Percentiles rank a stretch among this genome's conserved stretches.
phyloP scores from a whole-genome alignment of 768 basidiomycete species.

The Dioszegia hungarica region DNA sequence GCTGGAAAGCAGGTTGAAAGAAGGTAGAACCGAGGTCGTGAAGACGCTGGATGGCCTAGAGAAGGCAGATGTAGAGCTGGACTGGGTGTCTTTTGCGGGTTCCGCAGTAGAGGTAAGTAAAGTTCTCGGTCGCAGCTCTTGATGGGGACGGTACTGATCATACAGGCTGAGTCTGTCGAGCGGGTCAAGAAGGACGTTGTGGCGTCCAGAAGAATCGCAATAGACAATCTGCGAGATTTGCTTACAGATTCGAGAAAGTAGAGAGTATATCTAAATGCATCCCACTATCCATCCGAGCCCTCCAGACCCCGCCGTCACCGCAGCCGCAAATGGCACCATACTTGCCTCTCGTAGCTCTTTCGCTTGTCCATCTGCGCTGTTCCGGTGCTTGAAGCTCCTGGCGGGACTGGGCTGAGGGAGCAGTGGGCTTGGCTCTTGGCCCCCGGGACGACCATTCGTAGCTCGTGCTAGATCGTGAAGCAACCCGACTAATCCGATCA shows the following conservation, averaged over 20 bases:
- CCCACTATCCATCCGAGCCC: too few species aligned
- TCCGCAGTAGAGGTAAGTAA: not conserved
- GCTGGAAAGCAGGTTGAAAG: not conserved
- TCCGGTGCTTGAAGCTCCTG: too few species aligned
- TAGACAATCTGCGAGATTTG: not conserved
- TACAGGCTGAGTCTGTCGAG: not conserved
- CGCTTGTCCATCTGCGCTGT: too few species aligned
- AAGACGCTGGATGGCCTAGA: slow-evolving; percentile 1
- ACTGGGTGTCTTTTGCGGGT: not conserved
- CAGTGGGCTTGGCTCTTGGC: too few species aligned
- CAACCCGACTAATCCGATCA: too few species aligned
- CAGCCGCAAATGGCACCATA: too few species aligned
- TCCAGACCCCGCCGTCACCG: too few species aligned
- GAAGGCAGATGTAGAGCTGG: slow-evolving; percentile 2
- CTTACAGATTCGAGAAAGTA: not conserved
- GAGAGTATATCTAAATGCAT: not conserved
- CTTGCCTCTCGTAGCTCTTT: too few species aligned
- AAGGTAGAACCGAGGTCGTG: not conserved
- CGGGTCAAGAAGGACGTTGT: slow-evolving; percentile 4
- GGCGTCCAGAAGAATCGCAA: slow-evolving; percentile 9
- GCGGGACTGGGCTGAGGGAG: too few species aligned
- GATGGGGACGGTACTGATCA: not conserved
- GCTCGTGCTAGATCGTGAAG: too few species aligned
- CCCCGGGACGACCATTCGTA: too few species aligned
- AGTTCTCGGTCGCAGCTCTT: not conserved